A percentile compares a stretch with the other conserved stretches of the same genome.
Evolutionary conservation across 2,329 filamentous ascomycete genomes (phyloP).

Genomic region (Alternaria hordeiaustralica): DNA sequence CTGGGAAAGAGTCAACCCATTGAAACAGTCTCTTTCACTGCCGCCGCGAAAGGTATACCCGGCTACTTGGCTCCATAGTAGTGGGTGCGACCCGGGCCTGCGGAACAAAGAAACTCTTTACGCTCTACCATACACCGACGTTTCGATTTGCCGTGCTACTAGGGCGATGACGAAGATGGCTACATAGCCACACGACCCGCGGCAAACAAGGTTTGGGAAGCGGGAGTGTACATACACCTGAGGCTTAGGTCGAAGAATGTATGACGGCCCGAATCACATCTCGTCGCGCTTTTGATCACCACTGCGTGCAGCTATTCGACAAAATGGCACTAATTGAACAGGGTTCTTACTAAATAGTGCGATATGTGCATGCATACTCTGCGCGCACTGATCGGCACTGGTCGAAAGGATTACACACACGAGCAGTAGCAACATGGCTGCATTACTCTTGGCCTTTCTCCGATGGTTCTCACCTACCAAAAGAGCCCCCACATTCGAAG

Average conservation of each 20-base stretch:
- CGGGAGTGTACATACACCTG: not conserved
- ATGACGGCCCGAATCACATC: not conserved
- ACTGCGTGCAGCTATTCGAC: not conserved
- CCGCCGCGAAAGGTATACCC: not conserved
- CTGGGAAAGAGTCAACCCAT: not conserved
- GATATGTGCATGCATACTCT: not conserved
- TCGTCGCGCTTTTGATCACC: not conserved
- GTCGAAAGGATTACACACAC: not conserved
- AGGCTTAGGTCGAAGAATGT: not conserved
- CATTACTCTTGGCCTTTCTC: not conserved
- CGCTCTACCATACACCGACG: not conserved
- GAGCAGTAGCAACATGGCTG: not conserved
- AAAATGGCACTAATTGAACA: not conserved
- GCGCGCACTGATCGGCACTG: not conserved
- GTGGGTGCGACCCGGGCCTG: not conserved
- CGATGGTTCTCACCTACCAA: not conserved
- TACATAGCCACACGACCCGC: not conserved
- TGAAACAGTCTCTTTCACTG: not conserved
- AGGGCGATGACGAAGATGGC: not conserved
- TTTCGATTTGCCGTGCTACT: not conserved
- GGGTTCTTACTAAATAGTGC: not conserved
- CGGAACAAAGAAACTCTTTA: conserved; percentile 3
- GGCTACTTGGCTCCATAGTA: not conserved
- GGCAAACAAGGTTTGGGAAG: not conserved
- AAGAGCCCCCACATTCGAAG: not conserved